These are phyloP conservation scores for Dictyostelium capitatum DNA, from an alignment of 78 protist genomes.

Conservation along the genomic window DNA sequence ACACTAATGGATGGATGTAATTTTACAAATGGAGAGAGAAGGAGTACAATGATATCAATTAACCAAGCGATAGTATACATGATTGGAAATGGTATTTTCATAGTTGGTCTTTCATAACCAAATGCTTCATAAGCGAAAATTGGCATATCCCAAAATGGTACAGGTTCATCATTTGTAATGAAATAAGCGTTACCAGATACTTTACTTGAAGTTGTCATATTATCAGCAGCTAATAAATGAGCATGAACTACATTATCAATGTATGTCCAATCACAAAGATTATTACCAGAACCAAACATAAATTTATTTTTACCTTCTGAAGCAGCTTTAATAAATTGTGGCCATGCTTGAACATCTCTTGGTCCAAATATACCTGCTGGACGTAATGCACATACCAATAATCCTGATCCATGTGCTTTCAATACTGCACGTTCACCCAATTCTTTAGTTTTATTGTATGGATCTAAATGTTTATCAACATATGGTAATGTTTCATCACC, in stretches of 20 bases:
- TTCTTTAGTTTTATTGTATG: slow-evolving; percentile 78
- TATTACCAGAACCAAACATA: slow-evolving; percentile 72
- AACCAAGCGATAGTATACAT: slow-evolving; percentile 61
- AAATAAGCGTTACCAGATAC: slow-evolving; percentile 68
- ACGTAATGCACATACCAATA: slow-evolving; percentile 67
- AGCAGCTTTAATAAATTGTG: slow-evolving; percentile 75
- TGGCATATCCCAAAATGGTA: slow-evolving; percentile 68
- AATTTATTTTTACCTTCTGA: slow-evolving; percentile 73
- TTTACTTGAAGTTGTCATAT: not conserved
- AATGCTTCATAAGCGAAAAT: slow-evolving; percentile 59
- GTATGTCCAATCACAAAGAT: slow-evolving; percentile 79
- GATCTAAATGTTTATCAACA: slow-evolving; percentile 35
- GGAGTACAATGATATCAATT: slow-evolving; percentile 16
- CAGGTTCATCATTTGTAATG: slow-evolving; percentile 78
- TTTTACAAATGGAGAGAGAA: slow-evolving; percentile 28
- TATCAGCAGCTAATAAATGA: slow-evolving; percentile 72
- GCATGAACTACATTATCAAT: slow-evolving; percentile 84
- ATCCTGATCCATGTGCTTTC: not conserved
- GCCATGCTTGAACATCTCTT: slow-evolving; percentile 74
- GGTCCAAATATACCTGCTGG: slow-evolving; percentile 88
- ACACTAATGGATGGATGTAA: slow-evolving; percentile 72
- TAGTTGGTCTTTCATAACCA: slow-evolving; percentile 60
- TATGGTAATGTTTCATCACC: slow-evolving; percentile 85
- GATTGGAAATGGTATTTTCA: slow-evolving; percentile 48
- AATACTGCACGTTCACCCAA: slow-evolving; percentile 70